Percentiles rank a stretch among this genome's conserved stretches.
Conservation (phyloP, 75 land plant genomes). For the Pinus tabuliformis region DNA sequence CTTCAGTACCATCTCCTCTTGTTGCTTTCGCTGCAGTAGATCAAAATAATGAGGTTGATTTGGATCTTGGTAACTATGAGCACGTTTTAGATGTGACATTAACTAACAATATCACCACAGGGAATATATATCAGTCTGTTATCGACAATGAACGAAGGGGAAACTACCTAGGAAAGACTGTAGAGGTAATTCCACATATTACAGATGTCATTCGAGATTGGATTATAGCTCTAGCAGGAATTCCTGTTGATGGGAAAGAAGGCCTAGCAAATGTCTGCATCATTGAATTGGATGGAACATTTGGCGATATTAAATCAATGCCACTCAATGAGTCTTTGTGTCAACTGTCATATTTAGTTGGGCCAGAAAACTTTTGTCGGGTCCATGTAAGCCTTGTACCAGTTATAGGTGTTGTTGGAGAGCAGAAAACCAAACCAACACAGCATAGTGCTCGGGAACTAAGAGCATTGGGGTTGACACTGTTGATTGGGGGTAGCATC, state of each 20-base stretch:
- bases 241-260: conserved; percentile 59
- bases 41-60: conserved; percentile 55
- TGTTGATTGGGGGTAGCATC: no score
- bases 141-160: conserved; percentile 84
- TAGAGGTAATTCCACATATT: conserved; percentile 73
- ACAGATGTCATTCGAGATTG: conserved; percentile 53
- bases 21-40: no score
- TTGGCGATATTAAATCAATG: conserved; percentile 95
- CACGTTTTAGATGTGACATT: conserved; percentile 85
- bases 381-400: conserved; percentile 72
- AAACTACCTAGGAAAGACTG: conserved; percentile 91
- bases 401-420: conserved; percentile 64
- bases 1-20: no score
- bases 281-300: conserved; percentile 62
- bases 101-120: conserved; percentile 92
- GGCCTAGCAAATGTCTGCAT: conserved; percentile 58
- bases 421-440: conserved; percentile 76
- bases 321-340: conserved; percentile 90
- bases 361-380: conserved; percentile 54
- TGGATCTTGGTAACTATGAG: conserved; percentile 94
- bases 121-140: conserved; percentile 94
- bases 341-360: conserved; percentile 57
- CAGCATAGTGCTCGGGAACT: conserved; percentile 65
- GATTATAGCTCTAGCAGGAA: conserved; percentile 38
- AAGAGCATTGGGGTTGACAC: conserved; percentile 63